Percentiles rank a stretch among this genome's conserved stretches.
Conservation (phyloP, 805 yeast genomes). For the Saccharomycopsis capsularis region DNA sequence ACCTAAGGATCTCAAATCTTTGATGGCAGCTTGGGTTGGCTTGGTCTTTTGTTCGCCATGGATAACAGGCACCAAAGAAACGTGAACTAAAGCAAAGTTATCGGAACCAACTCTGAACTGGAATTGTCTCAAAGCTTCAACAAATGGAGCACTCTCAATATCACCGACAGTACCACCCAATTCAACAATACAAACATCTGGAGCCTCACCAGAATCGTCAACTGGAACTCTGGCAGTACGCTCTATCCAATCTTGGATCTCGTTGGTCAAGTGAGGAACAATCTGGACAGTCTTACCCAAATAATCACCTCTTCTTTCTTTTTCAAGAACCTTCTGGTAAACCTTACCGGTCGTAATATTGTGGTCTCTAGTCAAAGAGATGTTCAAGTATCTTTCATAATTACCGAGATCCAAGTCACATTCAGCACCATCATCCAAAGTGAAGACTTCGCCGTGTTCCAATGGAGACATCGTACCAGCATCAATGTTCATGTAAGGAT, state of each 20-base stretch:
- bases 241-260: conserved; percentile 98
- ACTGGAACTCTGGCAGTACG: conserved; percentile 87
- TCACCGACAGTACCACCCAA: conserved; percentile 99
- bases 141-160: conserved; percentile 97
- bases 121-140: conserved; percentile 97
- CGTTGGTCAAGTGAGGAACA: conserved; percentile 95
- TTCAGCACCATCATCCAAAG: conserved; percentile 97
- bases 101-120: conserved; percentile 94
- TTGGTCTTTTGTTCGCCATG: conserved; percentile 99
- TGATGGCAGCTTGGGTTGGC: conserved; percentile 98
- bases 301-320: conserved; percentile 94
- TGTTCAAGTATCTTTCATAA: conserved; percentile 92
- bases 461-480: conserved; percentile 99
- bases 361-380: conserved; percentile 87
- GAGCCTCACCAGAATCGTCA: conserved; percentile 78
- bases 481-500: conserved; percentile 98
- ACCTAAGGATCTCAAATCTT: conserved; percentile 92
- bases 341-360: conserved; percentile 98
- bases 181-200: conserved; percentile 95
- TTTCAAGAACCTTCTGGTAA: conserved; percentile 87
- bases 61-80: conserved; percentile 93
- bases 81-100: conserved; percentile 93
- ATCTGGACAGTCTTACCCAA: conserved; percentile 99
- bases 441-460: conserved; percentile 99
- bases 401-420: conserved; percentile 97